Percentiles rank a stretch among this genome's conserved stretches.
Conservation (phyloP, 164 flowering plant species). For the Berberis thunbergii region DNA sequence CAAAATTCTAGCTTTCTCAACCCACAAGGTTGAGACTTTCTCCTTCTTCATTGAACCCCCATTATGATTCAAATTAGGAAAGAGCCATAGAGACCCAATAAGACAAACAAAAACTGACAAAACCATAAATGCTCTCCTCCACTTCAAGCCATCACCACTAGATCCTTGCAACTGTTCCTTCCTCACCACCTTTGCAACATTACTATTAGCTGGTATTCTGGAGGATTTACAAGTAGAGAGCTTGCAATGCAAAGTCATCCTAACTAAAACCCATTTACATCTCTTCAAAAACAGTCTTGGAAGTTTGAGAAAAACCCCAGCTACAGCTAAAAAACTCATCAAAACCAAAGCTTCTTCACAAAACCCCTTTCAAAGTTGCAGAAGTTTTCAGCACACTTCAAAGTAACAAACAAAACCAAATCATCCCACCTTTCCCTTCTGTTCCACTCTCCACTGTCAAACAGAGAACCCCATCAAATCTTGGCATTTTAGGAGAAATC, state of each 20-base stretch:
- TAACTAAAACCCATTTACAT: conserved; percentile 41
- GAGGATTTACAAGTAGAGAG: conserved; percentile 24
- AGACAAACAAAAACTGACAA: conserved; percentile 25
- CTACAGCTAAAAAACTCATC: conserved; percentile 36
- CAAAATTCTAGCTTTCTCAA: conserved; percentile 6
- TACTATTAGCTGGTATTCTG: conserved; percentile 16
- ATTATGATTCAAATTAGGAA: conserved; percentile 10
- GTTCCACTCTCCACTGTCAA: too few relatives aligned
- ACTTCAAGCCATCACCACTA: conserved; percentile 19
- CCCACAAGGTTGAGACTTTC: conserved; percentile 1
- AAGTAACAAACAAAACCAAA: too few relatives aligned
- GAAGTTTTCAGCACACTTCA: background rate
- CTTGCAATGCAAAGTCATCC: conserved; percentile 51
- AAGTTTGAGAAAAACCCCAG: conserved; percentile 31
- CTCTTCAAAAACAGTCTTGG: conserved; percentile 32
- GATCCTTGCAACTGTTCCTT: conserved; percentile 26
- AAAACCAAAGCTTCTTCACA: conserved; percentile 13
- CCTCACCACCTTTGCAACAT: conserved; percentile 21
- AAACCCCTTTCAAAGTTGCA: background rate
- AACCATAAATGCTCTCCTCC: conserved; percentile 27
- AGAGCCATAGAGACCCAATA: conserved; percentile 26
- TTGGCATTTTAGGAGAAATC: too few relatives aligned
- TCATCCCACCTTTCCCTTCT: too few relatives aligned
- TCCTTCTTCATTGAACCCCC: background rate
- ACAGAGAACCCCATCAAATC: too few relatives aligned